Evolutionary conservation across 2,329 filamentous ascomycete genomes (phyloP), one percentile per base, ranked within the genome.

Genomic region (Lachnellula willkommii): DNA sequence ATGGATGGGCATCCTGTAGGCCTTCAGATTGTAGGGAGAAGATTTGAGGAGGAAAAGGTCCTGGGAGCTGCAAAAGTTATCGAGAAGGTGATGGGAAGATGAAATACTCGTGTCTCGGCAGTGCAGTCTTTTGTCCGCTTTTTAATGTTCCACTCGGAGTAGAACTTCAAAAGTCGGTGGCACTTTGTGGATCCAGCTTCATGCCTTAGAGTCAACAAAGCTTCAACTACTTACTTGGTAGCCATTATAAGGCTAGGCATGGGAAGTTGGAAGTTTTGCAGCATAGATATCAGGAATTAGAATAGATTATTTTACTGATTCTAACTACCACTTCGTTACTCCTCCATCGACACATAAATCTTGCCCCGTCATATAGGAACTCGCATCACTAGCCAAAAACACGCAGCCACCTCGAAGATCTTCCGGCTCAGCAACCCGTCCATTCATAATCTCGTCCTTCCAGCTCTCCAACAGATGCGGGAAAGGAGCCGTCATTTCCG

Each of bases 301-400:
- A 14, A 12, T 45, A 45, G 20, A 45, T 22, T 20, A 4, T 11
- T 15, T 20, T 26, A 22, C 42, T 22, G 12, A 15, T 12, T 3
- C 20, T 26, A 45, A 37, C 24, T 57, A 63, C 61, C 60, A 62
- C 52, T 63, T 64, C 11, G 63, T 63, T 11, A 64, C 63, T 15
- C 63, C 61, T 26, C 63, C 61, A 55, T 65, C 63, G 36, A 65
- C 52, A 57, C 61, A 60, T 11, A 65, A 37, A 47, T 65, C 63
- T 28, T 65, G 60, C 1, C 82, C 82, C 0, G 80, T 84, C 52
- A 85, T 75, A 66, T 85, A 85, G 47, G 76, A 80, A 55, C 78
- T 81, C 66, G 85, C 84, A 2, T 81, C 80, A 65, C 76, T 80
- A 2, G 82, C 81, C 62, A 85, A 70, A 65, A 85, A 85, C 6